Evolutionary conservation across 2,329 filamentous ascomycete genomes (phyloP), one percentile per base, ranked within the genome.

Genomic region (Cordyceps cateniannulata): DNA sequence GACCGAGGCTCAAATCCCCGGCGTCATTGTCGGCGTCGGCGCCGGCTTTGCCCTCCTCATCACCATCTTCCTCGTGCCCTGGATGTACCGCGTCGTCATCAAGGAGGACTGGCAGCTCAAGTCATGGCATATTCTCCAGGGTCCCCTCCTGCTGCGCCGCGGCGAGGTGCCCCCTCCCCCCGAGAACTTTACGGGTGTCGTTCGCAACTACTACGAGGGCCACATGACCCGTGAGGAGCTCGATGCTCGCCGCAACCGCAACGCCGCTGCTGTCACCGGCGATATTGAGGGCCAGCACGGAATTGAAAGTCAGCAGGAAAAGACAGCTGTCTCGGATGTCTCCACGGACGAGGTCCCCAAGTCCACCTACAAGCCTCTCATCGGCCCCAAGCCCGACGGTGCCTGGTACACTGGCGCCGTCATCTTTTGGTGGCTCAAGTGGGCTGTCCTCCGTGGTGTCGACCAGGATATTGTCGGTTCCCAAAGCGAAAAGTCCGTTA

Each of bases 101-200:
- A 73, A 79, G 71, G 77, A 86, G 64, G 84, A 89, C 73, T 81
- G 84, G 81, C 72, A 83, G 67, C 73, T 89, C 62, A 79, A 79
- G 64, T 71, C 76, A 70, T 86, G 76, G 69, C 77, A 86, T 63
- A 73, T 86, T 60, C 65, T 78, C 62, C 70, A 78, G 18, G 84
- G 84, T 0, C 83, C 81, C 27, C 69, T 85, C 0, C 77, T 85
- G 8, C 77, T 83, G 54, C 70, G 71, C 16, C 77, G 78, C 35
- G 72, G 71, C 2, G 69, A 73, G 0, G 71, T 74, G 0, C 75
- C 77, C 3, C 71, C 75, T 2, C 67, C 76, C 1, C 81, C 82
- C 0, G 76, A 72, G 6, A 73, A 76, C 61, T 74, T 72, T 57
- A 66, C 72, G 20, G 72, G 72, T 54, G 71, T 69, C 3, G 72